A percentile compares a stretch with the other conserved stretches of the same genome.
These are phyloP conservation scores for Cordyceps cicadae DNA, from an alignment of 2,329 filamentous ascomycete genomes.

Conservation along the genomic window DNA sequence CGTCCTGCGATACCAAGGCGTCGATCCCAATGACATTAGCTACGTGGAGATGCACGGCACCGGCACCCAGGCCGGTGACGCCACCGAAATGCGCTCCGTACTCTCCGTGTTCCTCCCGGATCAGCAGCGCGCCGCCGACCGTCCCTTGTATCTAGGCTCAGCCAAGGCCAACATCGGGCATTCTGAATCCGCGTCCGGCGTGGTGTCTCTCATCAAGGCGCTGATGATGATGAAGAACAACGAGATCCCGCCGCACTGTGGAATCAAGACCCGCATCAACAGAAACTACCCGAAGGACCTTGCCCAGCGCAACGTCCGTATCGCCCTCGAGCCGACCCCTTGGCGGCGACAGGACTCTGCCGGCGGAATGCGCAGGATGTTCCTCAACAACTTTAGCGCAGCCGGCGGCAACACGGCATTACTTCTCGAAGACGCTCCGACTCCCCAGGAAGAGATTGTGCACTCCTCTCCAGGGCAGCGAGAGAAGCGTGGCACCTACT, in stretches of 20 bases:
- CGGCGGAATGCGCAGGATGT: slow-evolving; percentile 38
- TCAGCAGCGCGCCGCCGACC: slow-evolving; percentile 33
- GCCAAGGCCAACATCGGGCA: slow-evolving; percentile 59
- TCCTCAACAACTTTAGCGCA: slow-evolving; percentile 63
- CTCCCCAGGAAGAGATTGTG: slow-evolving; percentile 28
- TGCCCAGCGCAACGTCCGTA: slow-evolving; percentile 47
- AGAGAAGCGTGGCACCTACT: slow-evolving; percentile 28
- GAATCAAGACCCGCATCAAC: slow-evolving; percentile 59
- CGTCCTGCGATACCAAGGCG: slow-evolving; percentile 62
- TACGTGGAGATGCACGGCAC: slow-evolving; percentile 90
- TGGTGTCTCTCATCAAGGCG: slow-evolving; percentile 56
- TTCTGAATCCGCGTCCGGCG: slow-evolving; percentile 52
- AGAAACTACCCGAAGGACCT: slow-evolving; percentile 50
- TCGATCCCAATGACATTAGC: slow-evolving; percentile 68
- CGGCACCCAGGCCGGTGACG: slow-evolving; percentile 77
- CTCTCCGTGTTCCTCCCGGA: slow-evolving; percentile 45
- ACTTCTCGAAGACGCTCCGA: slow-evolving; percentile 54
- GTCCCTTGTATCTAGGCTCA: slow-evolving; percentile 53
- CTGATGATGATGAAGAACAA: slow-evolving; percentile 57
- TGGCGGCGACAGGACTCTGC: slow-evolving; percentile 31
- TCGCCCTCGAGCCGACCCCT: slow-evolving; percentile 45
- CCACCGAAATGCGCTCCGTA: slow-evolving; percentile 72
- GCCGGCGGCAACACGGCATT: slow-evolving; percentile 65
- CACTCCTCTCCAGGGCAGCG: slow-evolving; percentile 38
- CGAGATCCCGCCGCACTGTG: slow-evolving; percentile 56